A percentile compares a stretch with the other conserved stretches of the same genome.
Conservation (phyloP, 1,284 basidiomycete genomes). For the Tylopilus sp. region DNA sequence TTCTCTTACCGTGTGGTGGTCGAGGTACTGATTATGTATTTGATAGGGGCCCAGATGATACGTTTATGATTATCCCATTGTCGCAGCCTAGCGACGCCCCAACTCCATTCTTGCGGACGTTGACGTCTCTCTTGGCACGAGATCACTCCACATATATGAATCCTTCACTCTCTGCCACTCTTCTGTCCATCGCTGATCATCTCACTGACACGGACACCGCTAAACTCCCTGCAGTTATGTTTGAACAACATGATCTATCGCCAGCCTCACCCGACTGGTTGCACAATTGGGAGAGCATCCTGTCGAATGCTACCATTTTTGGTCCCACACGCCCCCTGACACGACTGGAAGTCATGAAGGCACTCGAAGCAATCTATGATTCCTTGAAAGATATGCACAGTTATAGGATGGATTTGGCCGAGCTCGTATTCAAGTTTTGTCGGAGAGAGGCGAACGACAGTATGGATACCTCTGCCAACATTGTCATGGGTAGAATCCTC, state of each 20-base stretch:
- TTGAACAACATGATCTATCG: constrained; percentile 59
- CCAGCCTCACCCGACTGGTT: constrained; percentile 70
- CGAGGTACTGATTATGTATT: constrained; percentile 7
- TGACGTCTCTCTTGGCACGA: constrained; percentile 58
- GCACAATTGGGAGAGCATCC: constrained; percentile 55
- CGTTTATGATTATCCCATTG: constrained; percentile 52
- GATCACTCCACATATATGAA: constrained; percentile 54
- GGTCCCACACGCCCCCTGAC: constrained; percentile 50
- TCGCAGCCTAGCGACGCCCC: constrained; percentile 47
- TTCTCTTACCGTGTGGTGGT: not conserved
- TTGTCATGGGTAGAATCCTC: constrained; percentile 58
- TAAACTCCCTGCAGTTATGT: constrained; percentile 55
- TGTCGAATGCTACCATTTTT: constrained; percentile 50
- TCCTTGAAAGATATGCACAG: constrained; percentile 63
- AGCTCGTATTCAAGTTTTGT: constrained; percentile 55
- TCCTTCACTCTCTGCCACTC: constrained; percentile 57
- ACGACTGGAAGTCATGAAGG: constrained; percentile 49
- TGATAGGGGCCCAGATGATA: constrained; percentile 51
- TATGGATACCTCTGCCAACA: constrained; percentile 37
- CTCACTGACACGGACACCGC: constrained; percentile 62
- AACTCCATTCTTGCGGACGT: constrained; percentile 53
- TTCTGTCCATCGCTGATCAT: constrained; percentile 60
- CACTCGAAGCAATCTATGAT: constrained; percentile 55
- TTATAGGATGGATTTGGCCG: constrained; percentile 59
- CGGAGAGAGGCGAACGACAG: constrained; percentile 37